Base-by-base conservation (phyloP, 192 early-diverging fungal species). In the Dissophora ornata region DNA sequence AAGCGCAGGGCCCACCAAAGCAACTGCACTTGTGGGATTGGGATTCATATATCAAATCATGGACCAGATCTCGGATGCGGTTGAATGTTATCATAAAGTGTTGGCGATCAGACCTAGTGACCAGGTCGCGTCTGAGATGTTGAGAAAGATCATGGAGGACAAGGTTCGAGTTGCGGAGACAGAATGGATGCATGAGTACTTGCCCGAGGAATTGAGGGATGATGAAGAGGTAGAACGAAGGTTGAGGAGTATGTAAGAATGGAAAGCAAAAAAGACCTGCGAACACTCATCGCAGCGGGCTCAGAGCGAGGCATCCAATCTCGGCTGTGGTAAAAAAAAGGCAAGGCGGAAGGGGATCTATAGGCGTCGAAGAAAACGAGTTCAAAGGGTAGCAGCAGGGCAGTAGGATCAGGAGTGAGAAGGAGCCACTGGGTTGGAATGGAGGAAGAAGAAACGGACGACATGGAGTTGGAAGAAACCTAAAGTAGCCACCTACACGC, bases 31-130 rank as follows among this genome's bases (percentile, higher is more conserved):
- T 19, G 71, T 83, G 0, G 66, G 83, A 0, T 56, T 91, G 1
- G 91, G 82, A 7, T 84, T 85, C 38, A 86, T 93, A 1, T 81
- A 82, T 28, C 90, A 93, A 36, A 69, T 84, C 25, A 73, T 81
- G 62, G 79, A 83, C 24, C 42, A 84, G 24, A 57, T 71, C 32
- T 75, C 67, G 1, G 82, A 84, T 18, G 91, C 91, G 4, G 80
- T 90, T 15, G 71, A 62, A 25, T 69, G 79, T 15, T 91, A 90
- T 71, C 88, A 91, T 42, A 64, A 81, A 56, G 79, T 67, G 18
- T 25, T 83, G 18, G 67, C 67, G 42, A 64, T 83, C 10, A 55
- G 60, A 30, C 82, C 84, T 0, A 41, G 60, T 0, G 84, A 85
- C 44, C 62, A 66, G 13, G 67, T 69, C 7, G 71, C 65, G 32